Base-by-base conservation (phyloP, 352 stramenopile genomes). In the Blastocystis sp. region DNA sequence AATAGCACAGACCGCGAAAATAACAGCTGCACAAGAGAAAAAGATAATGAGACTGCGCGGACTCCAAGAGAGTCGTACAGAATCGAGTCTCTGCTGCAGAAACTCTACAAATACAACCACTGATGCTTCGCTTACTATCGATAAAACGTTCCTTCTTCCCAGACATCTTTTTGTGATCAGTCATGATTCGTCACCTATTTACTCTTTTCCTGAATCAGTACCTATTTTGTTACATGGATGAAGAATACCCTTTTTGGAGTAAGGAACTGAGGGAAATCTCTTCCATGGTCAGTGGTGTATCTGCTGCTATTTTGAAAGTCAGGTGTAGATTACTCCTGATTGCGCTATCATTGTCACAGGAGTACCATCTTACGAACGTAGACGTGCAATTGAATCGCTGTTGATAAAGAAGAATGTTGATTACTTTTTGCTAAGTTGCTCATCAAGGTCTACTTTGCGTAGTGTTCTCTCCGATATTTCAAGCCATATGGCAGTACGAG, bases 1-100 rank as follows among this genome's bases (percentile, higher is more conserved):
- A 26, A 89, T 89, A n/a, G 78, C 30, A 37, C 56, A 13, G 69
- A 87, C 45, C 45, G 69, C n/a, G 69, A 37, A 87, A 6, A 87
- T 16, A 34, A 89, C 78, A 24, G 53, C 78, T 37, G 76, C 54
- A 8, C 54, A 4, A 18, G n/a, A 62, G 54, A 79, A 79, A 13
- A 47, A 13, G 37, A 76, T 89, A 9, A 78, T 85, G 24, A 85
- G 26, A 68, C 55, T 85, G 9, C 47, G 20, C 11, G n/a, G 50
- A 20, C 47, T 85, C 73, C 73, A 85, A 6, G 45, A 68, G 24
- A 62, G 45, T 69, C 53, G 73, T 50, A 68, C 18, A 20, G 45
- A 47, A 45, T 66, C 50, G 2, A 85, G 47, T 26, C 73, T 50
- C 56, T 85, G 73, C 56, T 85, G 73, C 2, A 85, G 43, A 45